Conservation (phyloP, 2,329 filamentous ascomycete genomes). For the Cercospora canescens region DNA sequence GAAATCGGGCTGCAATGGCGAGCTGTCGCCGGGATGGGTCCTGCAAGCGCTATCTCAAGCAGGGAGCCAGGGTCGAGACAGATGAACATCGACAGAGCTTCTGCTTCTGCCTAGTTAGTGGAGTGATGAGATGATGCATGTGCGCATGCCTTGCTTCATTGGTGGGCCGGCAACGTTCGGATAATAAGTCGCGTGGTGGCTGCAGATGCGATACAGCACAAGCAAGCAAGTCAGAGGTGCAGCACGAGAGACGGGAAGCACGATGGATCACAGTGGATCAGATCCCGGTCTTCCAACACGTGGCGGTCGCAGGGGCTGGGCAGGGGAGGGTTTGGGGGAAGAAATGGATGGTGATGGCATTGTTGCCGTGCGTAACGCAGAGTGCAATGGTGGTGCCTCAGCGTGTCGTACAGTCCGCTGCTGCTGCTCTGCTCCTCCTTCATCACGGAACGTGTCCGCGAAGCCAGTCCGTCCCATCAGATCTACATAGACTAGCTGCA, state of each 20-base stretch:
- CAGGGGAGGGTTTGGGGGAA: too few species aligned
- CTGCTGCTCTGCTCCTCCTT: neutral
- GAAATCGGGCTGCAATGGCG: neutral
- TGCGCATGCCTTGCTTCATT: neutral
- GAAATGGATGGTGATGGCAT: too few species aligned
- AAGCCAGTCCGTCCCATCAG: neutral
- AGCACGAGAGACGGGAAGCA: neutral
- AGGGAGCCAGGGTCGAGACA: too few species aligned
- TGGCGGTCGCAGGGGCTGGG: neutral
- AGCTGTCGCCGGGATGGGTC: neutral
- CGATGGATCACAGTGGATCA: neutral
- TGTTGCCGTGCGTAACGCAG: too few species aligned
- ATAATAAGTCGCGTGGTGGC: neutral
- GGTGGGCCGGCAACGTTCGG: neutral
- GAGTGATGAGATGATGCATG: neutral
- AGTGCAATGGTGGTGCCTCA: too few species aligned
- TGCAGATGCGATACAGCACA: neutral
- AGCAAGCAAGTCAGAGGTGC: neutral
- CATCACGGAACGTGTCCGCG: neutral
- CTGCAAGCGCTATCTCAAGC: neutral
- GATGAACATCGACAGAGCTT: too few species aligned
- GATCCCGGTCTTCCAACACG: neutral
- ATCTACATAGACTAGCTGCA: neutral
- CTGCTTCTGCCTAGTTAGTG: too few species aligned
- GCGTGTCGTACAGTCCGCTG: neutral